These are phyloP conservation scores for Penicillium herquei DNA, from an alignment of 495 filamentous ascomycete genomes.

Conservation along the genomic window DNA sequence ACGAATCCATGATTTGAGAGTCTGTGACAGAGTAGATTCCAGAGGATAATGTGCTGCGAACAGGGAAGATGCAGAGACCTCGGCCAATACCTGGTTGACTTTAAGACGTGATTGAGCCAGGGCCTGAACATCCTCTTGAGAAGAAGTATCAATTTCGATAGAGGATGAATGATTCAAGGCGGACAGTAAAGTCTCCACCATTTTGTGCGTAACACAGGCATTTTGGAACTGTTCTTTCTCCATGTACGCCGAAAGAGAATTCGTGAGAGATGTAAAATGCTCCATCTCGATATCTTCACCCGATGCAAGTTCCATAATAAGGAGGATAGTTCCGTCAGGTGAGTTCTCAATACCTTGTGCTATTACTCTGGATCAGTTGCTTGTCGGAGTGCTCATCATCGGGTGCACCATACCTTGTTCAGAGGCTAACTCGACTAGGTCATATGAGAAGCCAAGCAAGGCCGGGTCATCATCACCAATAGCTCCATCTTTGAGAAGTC, in stretches of 20 bases:
- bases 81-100: slow-evolving; percentile 58
- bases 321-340: slow-evolving; percentile 39
- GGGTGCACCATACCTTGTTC: slow-evolving; percentile 37
- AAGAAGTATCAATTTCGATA: slow-evolving; percentile 26
- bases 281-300: slow-evolving; percentile 22
- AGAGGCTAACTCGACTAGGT: slow-evolving; percentile 38
- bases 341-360: slow-evolving; percentile 38
- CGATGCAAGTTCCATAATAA: slow-evolving; percentile 35
- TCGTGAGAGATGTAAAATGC: slow-evolving; percentile 35
- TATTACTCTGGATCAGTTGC: slow-evolving; percentile 14
- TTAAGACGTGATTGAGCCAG: slow-evolving; percentile 53
- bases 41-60: slow-evolving; percentile 55
- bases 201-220: slow-evolving; percentile 34
- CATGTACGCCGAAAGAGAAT: slow-evolving; percentile 33
- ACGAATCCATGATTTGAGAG: slow-evolving; percentile 55
- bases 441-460: slow-evolving; percentile 39
- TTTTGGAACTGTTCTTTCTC: slow-evolving; percentile 42
- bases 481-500: slow-evolving; percentile 33
- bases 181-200: slow-evolving; percentile 32
- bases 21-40: slow-evolving; percentile 46
- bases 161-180: slow-evolving; percentile 33
- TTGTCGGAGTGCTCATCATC: not conserved
- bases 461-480: slow-evolving; percentile 29
- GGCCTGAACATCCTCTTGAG: slow-evolving; percentile 48
- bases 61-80: slow-evolving; percentile 57